Base-by-base conservation (phyloP, 2,329 filamentous ascomycete species). In the Penicillium sp. region DNA sequence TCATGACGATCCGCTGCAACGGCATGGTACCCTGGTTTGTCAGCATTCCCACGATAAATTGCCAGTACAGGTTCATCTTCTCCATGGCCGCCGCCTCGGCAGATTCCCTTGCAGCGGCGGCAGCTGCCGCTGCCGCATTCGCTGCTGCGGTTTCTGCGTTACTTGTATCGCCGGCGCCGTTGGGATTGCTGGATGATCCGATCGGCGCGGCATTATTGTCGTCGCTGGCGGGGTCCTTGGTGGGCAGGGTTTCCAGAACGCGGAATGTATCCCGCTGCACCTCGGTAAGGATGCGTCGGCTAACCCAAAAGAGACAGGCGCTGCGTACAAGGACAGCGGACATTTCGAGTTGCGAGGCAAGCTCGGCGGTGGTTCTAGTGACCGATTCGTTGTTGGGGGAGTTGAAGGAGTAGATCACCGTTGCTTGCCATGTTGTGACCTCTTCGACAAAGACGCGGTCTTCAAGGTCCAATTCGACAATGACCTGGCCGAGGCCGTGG, bases 11-110 rank as follows among this genome's bases (percentile, higher is more conserved):
- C 74, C 93, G 87, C 59, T 84, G 84, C 62, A 93, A 81, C 55
- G 91, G 89, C 91, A 97, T 95, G 30, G 90, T 87, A 19, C 90
- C 90, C 69, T 92, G 90, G 76, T 97, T 97, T 64, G 92, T 97
- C 77, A 99, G 81, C 95, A 99, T 98, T 56, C 92, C 92, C 60
- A 93, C 83, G 62, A 99, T 93, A 75, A 97, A 98, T 71, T 93
- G 90, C 87, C 91, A 92, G 77, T 97, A 97, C 45, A 97, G 85
- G 48, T 84, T 82, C 75, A 86, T 87, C 70, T 88, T 88, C 74
- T 91, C 90, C 66, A 87, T 84, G 23, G 90, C 85, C 35, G 91
- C 81, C 15, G 85, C 85, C 46, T 86, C 81, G 9, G 79, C 79
- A 1, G 79, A 74, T 67, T 82, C 78, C 62, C 78, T 80, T 15